phyloP scores from a whole-genome alignment of 2,329 filamentous ascomycete genomes.

The Colletotrichum orchidophilum region DNA sequence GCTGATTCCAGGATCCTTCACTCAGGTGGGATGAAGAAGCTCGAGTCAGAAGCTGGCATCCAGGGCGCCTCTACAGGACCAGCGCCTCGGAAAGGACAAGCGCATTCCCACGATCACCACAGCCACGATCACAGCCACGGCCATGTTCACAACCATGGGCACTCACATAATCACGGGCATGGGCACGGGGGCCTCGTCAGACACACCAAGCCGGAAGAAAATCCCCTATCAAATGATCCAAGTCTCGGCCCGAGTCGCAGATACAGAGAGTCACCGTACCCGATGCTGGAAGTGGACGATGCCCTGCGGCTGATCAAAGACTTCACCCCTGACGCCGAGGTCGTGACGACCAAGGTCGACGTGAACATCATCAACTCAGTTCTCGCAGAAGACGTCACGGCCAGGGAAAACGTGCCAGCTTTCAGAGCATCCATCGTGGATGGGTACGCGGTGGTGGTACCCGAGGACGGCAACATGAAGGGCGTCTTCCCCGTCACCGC shows the following conservation, averaged over 20 bases:
- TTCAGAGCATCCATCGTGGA: constrained; percentile 97
- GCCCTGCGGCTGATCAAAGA: constrained; percentile 78
- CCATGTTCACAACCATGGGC: constrained; percentile 47
- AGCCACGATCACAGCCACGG: constrained; percentile 41
- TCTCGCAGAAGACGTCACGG: constrained; percentile 83
- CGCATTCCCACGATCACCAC: constrained; percentile 55
- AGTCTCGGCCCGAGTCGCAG: constrained; percentile 71
- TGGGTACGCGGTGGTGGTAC: constrained; percentile 86
- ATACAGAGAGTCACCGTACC: constrained; percentile 87
- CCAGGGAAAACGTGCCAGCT: constrained; percentile 86
- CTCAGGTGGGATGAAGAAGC: constrained; percentile 80
- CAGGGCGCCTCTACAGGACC: constrained; percentile 4
- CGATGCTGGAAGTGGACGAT: constrained; percentile 87
- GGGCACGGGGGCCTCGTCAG: constrained; percentile 73
- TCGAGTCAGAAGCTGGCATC: constrained; percentile 85
- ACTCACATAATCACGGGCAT: constrained; percentile 67
- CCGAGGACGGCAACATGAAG: constrained; percentile 70
- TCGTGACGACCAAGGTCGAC: constrained; percentile 69
- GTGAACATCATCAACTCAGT: constrained; percentile 77
- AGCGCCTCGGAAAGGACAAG: constrained; percentile 60
- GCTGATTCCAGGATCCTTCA: constrained; percentile 84
- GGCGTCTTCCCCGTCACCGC: constrained; percentile 88
- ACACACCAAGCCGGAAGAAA: constrained; percentile 73
- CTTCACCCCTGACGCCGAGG: constrained; percentile 72
- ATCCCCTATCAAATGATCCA: constrained; percentile 68